A percentile compares a stretch with the other conserved stretches of the same genome.
phyloP scores from a whole-genome alignment of 163 green algal species.

The Prototheca wickerhamii region DNA sequence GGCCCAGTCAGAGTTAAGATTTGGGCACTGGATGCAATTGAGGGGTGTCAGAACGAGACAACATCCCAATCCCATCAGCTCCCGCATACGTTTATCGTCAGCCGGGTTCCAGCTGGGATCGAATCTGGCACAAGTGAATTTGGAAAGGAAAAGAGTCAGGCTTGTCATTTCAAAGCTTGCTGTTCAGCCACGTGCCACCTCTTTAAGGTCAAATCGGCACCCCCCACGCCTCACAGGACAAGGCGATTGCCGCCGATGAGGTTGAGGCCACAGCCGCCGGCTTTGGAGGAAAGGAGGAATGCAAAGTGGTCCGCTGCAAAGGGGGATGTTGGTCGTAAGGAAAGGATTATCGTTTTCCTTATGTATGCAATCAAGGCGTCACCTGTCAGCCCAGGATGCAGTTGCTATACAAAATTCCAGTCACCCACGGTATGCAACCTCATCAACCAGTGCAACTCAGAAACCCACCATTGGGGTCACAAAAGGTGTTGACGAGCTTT shows the following conservation, averaged over 20 bases:
- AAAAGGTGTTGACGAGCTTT: conserved; percentile 92
- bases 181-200: neutral
- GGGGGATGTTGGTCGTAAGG: neutral
- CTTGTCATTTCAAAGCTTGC: neutral
- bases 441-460: neutral
- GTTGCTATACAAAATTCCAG: too few relatives aligned
- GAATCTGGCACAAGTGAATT: neutral
- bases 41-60: too few relatives aligned
- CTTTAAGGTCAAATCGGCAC: too few relatives aligned
- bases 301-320: conserved; percentile 71
- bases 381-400: conserved; percentile 3
- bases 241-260: conserved; percentile 92
- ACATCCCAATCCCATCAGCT: neutral
- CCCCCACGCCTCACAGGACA: conserved; percentile 86
- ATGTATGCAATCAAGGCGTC: too few relatives aligned
- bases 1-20: too few relatives aligned
- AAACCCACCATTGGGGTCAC: conserved; percentile 46
- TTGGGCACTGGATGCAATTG: too few relatives aligned
- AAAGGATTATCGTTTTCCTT: too few relatives aligned
- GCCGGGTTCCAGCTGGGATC: conserved; percentile 85
- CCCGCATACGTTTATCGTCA: conserved; percentile 62
- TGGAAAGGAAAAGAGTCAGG: neutral
- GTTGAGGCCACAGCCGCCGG: conserved; percentile 95
- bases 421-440: too few relatives aligned
- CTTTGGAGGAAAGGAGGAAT: conserved; percentile 92